Base-by-base conservation (phyloP, 176 grass and related monocot species). In the Juncus inflexus region DNA sequence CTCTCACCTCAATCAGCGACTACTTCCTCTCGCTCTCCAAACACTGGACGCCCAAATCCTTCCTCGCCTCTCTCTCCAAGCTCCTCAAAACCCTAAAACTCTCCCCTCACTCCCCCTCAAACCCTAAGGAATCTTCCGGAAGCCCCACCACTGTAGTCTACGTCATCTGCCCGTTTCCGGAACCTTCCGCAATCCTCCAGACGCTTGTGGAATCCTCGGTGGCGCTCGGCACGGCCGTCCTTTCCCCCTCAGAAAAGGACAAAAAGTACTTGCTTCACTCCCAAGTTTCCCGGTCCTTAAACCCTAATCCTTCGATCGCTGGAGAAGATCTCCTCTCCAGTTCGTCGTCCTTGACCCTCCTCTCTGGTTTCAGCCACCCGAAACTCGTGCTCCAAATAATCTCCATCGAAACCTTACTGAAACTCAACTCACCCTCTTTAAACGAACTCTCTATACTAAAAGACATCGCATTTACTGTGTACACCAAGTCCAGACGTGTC, bases 391-490 rank as follows among this genome's bases (percentile, higher is more conserved):
- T 99, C 76, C 94, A 99, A 68, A 86, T 99, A 64, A 86, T 99
- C 43, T 84, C 88, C 69, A 76, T 99, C 58, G 85, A 92, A 66
- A 83, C 83, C 43, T 76, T 99, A 65, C 67, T 99, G 50, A 81
- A 80, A 76, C 67, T 89, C 66, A 75, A 99, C 77, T 83, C 75
- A 67, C 85, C 88, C 12, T 14, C 67, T 72, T 86, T 54, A 51
- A 83, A 91, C 77, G 94, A 99, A 63, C 85, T 89, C 76, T 63
- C 83, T 62, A 64, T 89, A 83, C 83, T 99, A 60, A 99, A 92
- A 72, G 94, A 99, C 60, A 99, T 99, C 45, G 94, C 88, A 54
- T 99, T 99, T 70, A 99, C 94, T 63, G 85, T 99, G 35, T 92
- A 99, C 61, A 92, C 89, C 58, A 99, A 99, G 77, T 82, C 85